Base-by-base conservation (phyloP, 768 basidiomycete species). In the Phylloporus arenicola region DNA sequence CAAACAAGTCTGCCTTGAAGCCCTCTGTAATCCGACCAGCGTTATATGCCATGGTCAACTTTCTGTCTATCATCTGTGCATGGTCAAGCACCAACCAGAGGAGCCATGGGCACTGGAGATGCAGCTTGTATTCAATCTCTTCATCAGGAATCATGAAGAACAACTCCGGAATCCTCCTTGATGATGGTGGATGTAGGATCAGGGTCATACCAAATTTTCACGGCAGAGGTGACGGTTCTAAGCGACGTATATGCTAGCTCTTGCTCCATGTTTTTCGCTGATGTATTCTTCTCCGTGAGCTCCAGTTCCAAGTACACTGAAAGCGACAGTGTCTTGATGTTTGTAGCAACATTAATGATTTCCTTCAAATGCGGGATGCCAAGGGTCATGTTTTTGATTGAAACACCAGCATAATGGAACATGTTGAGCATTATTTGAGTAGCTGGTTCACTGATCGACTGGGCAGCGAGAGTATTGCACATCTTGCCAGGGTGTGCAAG, bases 371-470 rank as follows among this genome's bases (percentile, higher is more conserved):
- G 94, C 2, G 96, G 96, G 2, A 99, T 96, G 84, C 96, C 96
- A 52, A 98, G 90, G 0, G 96, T 99, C 44, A 99, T 96, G 71
- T 96, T 97, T 74, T 98, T 98, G 64, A 89, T 92, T n/a, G 96
- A 95, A 22, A 99, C 96, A 85, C 96, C 96, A 53, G 96, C 96
- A 67, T 97, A 98, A 71, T 99, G 96, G 89, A 98, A 99, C 0
- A 95, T 98, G 69, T 99, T 99, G 51, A 99, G 71, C 6, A 95
- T 98, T 96, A 99, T 98, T 72, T 99, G 96, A 1, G 96, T 99
- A 4, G 96, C 96, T 0, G 96, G 96, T 75, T 98, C 96, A 69
- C 96, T 96, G 57, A 98, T 99, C 0, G 96, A 98, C 72, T 99
- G 96, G 1, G 96, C 96, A 33, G 95, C 88, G 19, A 98, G 80